Conservation (phyloP, 2,329 filamentous ascomycete species). For the Fusarium pilosicola region DNA sequence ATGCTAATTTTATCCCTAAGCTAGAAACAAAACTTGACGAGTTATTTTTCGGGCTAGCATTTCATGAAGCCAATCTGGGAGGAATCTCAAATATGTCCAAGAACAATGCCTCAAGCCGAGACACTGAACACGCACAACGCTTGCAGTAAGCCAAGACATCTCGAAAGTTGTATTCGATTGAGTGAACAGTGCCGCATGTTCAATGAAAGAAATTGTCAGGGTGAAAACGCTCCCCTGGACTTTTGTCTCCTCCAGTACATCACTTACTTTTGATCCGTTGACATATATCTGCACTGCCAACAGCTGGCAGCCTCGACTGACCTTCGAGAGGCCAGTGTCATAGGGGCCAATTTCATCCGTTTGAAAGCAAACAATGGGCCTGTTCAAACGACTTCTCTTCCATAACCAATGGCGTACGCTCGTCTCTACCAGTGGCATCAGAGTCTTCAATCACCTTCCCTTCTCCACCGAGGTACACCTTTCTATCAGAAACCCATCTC, state of each 20-base stretch:
- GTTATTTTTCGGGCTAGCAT: too few species aligned
- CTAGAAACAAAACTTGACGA: too few species aligned
- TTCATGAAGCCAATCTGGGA: neutral
- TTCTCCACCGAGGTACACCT: neutral
- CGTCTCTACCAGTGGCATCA: neutral
- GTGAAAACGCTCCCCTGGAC: neutral
- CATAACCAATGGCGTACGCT: neutral
- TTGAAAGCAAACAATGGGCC: neutral
- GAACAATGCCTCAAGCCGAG: neutral
- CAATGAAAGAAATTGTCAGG: neutral
- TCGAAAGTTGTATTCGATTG: neutral
- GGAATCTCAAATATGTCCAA: too few species aligned
- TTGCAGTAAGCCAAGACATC: too few species aligned
- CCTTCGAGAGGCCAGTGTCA: neutral
- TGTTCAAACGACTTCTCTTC: neutral
- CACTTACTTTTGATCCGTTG: neutral
- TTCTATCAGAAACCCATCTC: neutral
- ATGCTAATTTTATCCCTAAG: fast-evolving
- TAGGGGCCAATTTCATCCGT: neutral
- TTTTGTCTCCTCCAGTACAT: too few species aligned
- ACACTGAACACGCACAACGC: neutral
- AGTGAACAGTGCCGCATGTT: neutral
- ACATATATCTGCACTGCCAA: neutral
- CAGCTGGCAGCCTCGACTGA: neutral
- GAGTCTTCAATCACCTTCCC: neutral